Evolutionary conservation across 2,329 filamentous ascomycete genomes (phyloP).

Genomic region (Colletotrichum somersetense): DNA sequence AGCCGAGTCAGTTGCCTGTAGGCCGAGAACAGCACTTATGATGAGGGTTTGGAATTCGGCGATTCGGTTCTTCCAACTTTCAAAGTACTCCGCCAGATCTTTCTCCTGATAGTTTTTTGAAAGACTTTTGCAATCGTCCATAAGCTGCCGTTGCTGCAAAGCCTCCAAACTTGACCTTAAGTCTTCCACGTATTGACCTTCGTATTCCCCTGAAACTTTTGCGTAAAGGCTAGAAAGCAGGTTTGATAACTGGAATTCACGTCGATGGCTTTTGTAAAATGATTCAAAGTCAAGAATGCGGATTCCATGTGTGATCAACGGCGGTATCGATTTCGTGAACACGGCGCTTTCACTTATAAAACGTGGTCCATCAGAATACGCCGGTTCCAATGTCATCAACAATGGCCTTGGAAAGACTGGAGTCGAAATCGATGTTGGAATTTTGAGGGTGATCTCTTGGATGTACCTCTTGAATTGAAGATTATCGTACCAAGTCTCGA

Average conservation of each 20-base stretch:
- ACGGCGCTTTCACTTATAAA: conserved; percentile 1
- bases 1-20: background rate
- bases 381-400: background rate
- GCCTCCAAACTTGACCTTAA: background rate
- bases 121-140: no score
- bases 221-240: background rate
- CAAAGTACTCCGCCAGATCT: background rate
- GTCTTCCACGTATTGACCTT: background rate
- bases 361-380: background rate
- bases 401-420: no score
- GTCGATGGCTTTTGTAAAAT: background rate
- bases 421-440: no score
- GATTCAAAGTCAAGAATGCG: background rate
- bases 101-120: background rate
- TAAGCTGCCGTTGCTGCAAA: background rate
- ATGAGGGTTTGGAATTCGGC: background rate
- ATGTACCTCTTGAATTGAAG: conserved; percentile 45
- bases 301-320: background rate
- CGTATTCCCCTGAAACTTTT: background rate
- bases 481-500: conserved; percentile 47
- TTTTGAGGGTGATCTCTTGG: no score
- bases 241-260: background rate
- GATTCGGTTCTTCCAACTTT: background rate
- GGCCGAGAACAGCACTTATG: background rate
- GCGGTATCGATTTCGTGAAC: background rate